Conservation (phyloP, 306 rosid species). For the Mucuna pruriens region DNA sequence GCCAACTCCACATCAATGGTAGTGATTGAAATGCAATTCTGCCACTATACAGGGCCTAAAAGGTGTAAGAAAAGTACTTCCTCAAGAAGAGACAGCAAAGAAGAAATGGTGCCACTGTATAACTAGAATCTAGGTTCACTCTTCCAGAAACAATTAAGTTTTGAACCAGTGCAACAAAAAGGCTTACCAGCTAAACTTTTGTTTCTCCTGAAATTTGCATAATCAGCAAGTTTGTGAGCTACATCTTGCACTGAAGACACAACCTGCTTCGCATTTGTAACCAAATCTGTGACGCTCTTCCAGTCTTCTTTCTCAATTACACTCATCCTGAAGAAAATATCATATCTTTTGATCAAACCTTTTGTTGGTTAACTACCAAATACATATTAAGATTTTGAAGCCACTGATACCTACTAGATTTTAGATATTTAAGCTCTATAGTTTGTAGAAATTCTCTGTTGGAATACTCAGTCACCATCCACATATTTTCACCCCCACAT, state of each 20-base stretch:
- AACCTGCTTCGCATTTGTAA: constrained; percentile 88
- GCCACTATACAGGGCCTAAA: neutral
- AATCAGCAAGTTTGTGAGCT: constrained; percentile 81
- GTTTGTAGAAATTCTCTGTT: neutral
- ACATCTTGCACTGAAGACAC: constrained; percentile 86
- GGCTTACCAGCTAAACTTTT: constrained; percentile 56
- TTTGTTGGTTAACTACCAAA: constrained; percentile 34
- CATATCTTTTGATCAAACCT: constrained; percentile 32
- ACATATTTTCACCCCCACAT: constrained; percentile 3
- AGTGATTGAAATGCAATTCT: constrained; percentile 16
- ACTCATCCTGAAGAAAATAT: constrained; percentile 61
- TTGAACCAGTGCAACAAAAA: neutral
- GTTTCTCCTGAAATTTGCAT: constrained; percentile 67
- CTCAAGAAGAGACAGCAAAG: neutral
- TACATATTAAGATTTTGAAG: constrained; percentile 28
- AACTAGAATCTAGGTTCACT: constrained; percentile 26
- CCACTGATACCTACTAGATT: constrained; percentile 8
- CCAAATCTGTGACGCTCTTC: constrained; percentile 72
- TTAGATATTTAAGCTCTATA: constrained; percentile 24
- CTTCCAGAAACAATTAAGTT: neutral
- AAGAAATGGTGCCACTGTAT: neutral
- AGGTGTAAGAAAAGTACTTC: neutral
- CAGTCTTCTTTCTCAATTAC: constrained; percentile 87
- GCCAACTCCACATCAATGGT: neutral
- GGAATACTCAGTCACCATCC: constrained; percentile 31